Conservation (phyloP, 352 stramenopile genomes). For the Blastocystis sp. region DNA sequence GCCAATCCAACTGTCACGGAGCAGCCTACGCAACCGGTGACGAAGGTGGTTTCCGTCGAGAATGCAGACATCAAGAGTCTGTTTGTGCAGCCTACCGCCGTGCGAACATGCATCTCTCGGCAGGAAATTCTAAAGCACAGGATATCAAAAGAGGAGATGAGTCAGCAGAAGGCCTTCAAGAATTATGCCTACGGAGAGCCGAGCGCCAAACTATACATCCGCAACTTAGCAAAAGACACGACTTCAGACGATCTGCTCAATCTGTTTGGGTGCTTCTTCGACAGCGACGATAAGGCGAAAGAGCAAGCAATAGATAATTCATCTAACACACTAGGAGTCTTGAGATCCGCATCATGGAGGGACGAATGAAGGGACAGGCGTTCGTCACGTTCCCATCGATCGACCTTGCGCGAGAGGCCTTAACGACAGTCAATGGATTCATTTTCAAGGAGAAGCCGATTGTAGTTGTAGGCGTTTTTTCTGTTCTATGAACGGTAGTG, state of each 20-base stretch:
- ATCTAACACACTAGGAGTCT: constrained; percentile 4
- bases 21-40: background rate
- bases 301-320: background rate
- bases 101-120: constrained; percentile 2
- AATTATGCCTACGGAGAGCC: constrained; percentile 45
- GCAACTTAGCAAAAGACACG: constrained; percentile 43
- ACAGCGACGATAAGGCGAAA: constrained; percentile 36
- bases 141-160: constrained; percentile 47
- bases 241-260: constrained; percentile 15
- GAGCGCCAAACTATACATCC: constrained; percentile 43
- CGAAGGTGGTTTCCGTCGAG: background rate
- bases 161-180: constrained; percentile 39
- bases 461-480: constrained; percentile 67
- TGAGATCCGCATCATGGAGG: constrained; percentile 63
- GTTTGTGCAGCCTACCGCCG: background rate
- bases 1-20: background rate
- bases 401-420: constrained; percentile 63
- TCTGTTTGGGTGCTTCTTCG: constrained; percentile 56
- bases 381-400: constrained; percentile 69
- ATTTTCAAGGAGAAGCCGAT: constrained; percentile 70
- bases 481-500: constrained; percentile 29
- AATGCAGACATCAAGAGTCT: constrained; percentile 36
- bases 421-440: constrained; percentile 68
- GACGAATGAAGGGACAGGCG: constrained; percentile 73
- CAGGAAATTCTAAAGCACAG: constrained; percentile 46